Base-by-base conservation (phyloP, 2,329 filamentous ascomycete species). In the Aspergillus sp. region DNA sequence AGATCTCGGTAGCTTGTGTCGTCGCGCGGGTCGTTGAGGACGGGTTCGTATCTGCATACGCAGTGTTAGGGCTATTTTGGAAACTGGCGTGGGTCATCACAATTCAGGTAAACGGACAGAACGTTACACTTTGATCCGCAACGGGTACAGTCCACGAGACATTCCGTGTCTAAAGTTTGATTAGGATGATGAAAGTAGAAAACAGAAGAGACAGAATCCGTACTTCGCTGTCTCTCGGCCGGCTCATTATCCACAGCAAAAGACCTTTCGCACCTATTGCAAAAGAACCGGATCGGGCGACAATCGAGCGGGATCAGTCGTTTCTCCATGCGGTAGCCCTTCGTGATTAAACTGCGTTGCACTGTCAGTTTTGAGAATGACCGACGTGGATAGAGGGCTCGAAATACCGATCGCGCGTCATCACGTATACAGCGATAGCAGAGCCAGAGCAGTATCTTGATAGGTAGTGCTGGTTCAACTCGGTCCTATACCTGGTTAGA, bases 321-420 rank as follows among this genome's bases (percentile, higher is more conserved):
- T 42, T 68, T 70, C 51, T 71, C 69, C 60, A 71, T 63, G 9
- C 69, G 65, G 49, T 70, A 71, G 8, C 69, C 69, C 54, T 68
- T 70, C 9, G 67, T 70, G 49, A 71, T 71, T 12, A 70, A 58
- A 17, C 69, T 71, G 30, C 5, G 34, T 4, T 17, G 40, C 3
- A n/a, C 9, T 6, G 37, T 47, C 20, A 37, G 24, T 22, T 17
- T 46, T 6, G 9, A 42, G 37, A 17, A 60, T 52, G 27, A 27
- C 12, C 3, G 5, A 11, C 22, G 33, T 33, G 15, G 13, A 8
- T 37, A 30, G 20, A 27, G 12, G n/a, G 22, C 11, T 30, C 8
- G 27, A 30, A 11, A 30, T 64, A 70, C 69, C 68, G 67, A 62
- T 71, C 68, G 49, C 66, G 62, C 19, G 58, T 71, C 68, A 71